Percentiles rank a stretch among this genome's conserved stretches.
These are phyloP conservation scores for Pouteria campechiana DNA, from an alignment of 179 eudicot species.

Conservation along the genomic window DNA sequence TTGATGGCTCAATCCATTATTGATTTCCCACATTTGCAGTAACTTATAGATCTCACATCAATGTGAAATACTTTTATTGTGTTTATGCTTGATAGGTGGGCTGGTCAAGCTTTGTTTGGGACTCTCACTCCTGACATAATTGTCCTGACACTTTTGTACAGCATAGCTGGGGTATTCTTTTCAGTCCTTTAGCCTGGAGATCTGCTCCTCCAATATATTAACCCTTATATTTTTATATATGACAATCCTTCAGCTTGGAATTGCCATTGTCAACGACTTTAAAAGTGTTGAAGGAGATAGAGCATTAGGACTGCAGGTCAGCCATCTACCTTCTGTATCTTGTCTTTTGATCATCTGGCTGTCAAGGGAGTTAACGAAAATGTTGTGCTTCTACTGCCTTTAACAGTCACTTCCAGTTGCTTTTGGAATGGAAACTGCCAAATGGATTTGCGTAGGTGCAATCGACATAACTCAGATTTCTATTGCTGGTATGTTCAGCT, in stretches of 20 bases:
- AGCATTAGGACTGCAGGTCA: constrained; percentile 86
- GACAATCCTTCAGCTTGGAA: constrained; percentile 54
- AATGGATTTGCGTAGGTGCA: constrained; percentile 95
- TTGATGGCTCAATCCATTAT: no score
- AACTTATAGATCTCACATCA: no score
- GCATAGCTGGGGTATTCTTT: constrained; percentile 79
- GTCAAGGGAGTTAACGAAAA: background rate
- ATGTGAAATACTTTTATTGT: no score
- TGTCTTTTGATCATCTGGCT: no score
- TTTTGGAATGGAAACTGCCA: constrained; percentile 83
- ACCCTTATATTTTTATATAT: constrained; percentile 2
- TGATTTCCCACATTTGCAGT: no score
- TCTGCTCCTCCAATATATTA: no score
- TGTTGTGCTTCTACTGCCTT: background rate
- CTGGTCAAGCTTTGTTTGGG: constrained; percentile 98
- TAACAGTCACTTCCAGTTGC: constrained; percentile 94
- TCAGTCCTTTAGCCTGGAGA: background rate
- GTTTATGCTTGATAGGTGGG: constrained; percentile 66
- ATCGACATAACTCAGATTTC: constrained; percentile 88
- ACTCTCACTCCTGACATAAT: constrained; percentile 82
- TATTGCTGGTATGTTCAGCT: constrained; percentile 54
- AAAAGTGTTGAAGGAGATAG: constrained; percentile 98
- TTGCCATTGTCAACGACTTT: constrained; percentile 94
- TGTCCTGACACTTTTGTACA: constrained; percentile 84
- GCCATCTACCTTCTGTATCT: background rate